phyloP scores from a whole-genome alignment of 2,329 filamentous ascomycete species.

The Cladophialophora immunda region DNA sequence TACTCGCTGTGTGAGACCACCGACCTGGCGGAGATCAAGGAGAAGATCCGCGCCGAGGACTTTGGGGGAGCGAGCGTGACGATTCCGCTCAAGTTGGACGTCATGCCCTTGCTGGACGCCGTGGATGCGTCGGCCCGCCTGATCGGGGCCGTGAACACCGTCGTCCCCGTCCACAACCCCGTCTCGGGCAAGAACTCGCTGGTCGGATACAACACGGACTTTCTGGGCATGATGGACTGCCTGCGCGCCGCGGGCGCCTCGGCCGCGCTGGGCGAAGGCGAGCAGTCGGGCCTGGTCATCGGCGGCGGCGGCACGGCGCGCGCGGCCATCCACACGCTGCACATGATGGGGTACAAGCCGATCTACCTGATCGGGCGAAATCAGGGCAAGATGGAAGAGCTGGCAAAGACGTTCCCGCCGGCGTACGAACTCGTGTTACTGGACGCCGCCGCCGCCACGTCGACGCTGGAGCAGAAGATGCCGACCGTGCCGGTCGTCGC shows the following conservation, averaged over 20 bases:
- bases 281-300: conserved; percentile 76
- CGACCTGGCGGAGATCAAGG: conserved; percentile 65
- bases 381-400: conserved; percentile 69
- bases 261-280: conserved; percentile 47
- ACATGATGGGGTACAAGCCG: conserved; percentile 81
- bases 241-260: conserved; percentile 74
- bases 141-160: conserved; percentile 95
- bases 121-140: conserved; percentile 78
- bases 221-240: conserved; percentile 86
- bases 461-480: not conserved
- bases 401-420: conserved; percentile 76
- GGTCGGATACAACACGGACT: conserved; percentile 93
- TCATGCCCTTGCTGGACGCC: conserved; percentile 81
- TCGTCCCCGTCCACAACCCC: conserved; percentile 68
- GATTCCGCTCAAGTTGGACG: conserved; percentile 90
- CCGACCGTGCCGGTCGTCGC: conserved; percentile 69
- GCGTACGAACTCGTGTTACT: conserved; percentile 76
- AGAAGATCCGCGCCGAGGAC: conserved; percentile 72
- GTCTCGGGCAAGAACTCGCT: conserved; percentile 60
- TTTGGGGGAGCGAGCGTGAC: conserved; percentile 97
- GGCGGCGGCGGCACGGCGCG: conserved; percentile 92
- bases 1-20: conserved; percentile 82
- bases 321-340: conserved; percentile 87
- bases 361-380: conserved; percentile 89
- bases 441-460: conserved; percentile 49